phyloP scores from a whole-genome alignment of 192 early-diverging fungal genomes.

The Mortierella antarctica region DNA sequence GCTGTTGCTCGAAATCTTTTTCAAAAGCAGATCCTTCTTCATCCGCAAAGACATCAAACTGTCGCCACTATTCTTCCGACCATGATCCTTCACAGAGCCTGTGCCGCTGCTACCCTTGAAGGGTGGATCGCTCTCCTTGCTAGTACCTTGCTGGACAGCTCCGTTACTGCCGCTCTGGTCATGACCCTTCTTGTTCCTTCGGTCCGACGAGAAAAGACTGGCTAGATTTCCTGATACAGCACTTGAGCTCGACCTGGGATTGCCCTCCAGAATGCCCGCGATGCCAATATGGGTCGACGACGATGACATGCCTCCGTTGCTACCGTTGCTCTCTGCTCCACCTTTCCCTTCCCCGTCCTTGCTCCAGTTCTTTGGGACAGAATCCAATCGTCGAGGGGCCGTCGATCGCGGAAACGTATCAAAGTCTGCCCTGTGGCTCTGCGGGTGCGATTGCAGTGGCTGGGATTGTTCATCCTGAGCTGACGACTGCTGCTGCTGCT shows the following conservation, averaged over 20 bases:
- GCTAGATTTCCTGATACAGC: constrained; percentile 28
- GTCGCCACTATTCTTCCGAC: constrained; percentile 37
- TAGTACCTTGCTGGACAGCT: background rate
- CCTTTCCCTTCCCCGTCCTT: background rate
- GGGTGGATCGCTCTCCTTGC: background rate
- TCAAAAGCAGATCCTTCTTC: constrained; percentile 40
- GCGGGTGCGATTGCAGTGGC: background rate
- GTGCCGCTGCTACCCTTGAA: background rate
- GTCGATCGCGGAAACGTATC: constrained; percentile 24
- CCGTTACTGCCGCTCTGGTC: background rate
- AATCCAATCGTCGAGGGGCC: constrained; percentile 1
- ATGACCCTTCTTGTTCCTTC: constrained; percentile 20
- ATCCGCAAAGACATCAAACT: constrained; percentile 19
- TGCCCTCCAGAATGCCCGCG: constrained; percentile 37
- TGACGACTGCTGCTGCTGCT: background rate
- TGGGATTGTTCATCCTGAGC: background rate
- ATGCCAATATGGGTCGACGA: constrained; percentile 36
- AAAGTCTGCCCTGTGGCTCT: background rate
- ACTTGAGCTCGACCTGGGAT: constrained; percentile 6
- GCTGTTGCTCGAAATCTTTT: constrained; percentile 29
- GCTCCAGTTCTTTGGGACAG: background rate
- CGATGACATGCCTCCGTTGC: background rate
- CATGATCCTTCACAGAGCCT: constrained; percentile 8
- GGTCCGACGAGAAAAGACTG: constrained; percentile 20
- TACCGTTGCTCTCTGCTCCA: background rate